Evolutionary conservation across 2,329 filamentous ascomycete species (phyloP), one percentile per base, ranked within the genome.

Genomic region (Chaetomium sp.): DNA sequence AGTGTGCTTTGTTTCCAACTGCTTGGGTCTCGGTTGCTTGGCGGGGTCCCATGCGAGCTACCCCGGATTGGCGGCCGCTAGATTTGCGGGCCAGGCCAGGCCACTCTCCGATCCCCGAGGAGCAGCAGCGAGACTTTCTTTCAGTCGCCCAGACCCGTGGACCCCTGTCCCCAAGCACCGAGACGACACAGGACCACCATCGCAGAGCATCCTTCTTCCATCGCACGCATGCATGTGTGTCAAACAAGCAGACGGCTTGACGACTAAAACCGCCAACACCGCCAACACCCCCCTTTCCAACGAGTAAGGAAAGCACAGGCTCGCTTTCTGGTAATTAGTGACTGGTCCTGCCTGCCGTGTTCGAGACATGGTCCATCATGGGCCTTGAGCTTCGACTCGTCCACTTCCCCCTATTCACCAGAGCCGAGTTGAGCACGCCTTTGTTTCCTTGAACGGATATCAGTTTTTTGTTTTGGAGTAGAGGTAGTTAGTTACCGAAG

Each of bases 281-380:
- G n/a, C n/a, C n/a, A n/a, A n/a, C n/a, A 5, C 16, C 9, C 9
- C 31, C 10, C 38, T 12, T 21, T 13, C 23, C 31, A 60, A 13
- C 19, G 25, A 16, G 35, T 4, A n/a, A 60, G 33, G 21, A 60
- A 51, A 54, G 47, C 33, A 35, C 42, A 19, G 42, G 25, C 25
- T 25, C 33, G 57, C 25, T 25, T 31, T 27, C 23, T 6, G 10
- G 33, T 35, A 35, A n/a, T n/a, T n/a, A n/a, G n/a, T n/a, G n/a
- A n/a, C 33, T 12, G 1, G 12, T 23, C 29, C 12, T n/a, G 10
- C 56, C 8, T 35, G 21, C 31, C 51, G 51, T 61, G 23, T 45
- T 35, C 47, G 33, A 35, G 57, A 60, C 51, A 65, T 67, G 65
- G 45, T 67, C 62, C 56, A 70, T 67, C 55, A 71, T 70, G 70